These are phyloP conservation scores for Rhynchosporium secalis DNA, from an alignment of 2,329 filamentous ascomycete species.

Conservation along the genomic window DNA sequence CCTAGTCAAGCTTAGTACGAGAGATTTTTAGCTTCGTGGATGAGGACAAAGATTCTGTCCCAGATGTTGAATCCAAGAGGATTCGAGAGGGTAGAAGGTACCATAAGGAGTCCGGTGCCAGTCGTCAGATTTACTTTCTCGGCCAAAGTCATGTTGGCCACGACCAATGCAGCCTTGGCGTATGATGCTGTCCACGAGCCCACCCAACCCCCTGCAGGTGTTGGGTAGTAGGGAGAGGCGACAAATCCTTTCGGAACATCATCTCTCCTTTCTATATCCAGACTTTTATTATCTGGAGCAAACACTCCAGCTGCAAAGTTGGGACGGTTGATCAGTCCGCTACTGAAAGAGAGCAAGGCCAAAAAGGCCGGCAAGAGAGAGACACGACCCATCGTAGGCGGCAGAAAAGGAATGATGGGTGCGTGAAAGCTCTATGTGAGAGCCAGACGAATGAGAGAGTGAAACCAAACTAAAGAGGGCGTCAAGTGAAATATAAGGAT, in stretches of 20 bases:
- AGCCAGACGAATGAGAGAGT: not conserved
- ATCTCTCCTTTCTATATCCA: slow-evolving; percentile 25
- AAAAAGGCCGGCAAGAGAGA: slow-evolving; percentile 7
- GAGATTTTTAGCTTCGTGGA: too few species aligned
- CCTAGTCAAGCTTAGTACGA: not conserved
- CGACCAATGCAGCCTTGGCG: slow-evolving; percentile 64
- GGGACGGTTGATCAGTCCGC: slow-evolving; percentile 15
- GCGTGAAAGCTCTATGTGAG: not conserved
- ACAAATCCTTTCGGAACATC: slow-evolving; percentile 34
- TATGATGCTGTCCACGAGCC: slow-evolving; percentile 66
- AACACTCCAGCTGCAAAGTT: slow-evolving; percentile 23
- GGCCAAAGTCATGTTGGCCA: slow-evolving; percentile 74
- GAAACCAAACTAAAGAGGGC: not conserved
- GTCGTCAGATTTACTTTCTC: slow-evolving; percentile 79
- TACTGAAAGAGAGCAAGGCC: not conserved
- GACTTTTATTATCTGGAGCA: not conserved
- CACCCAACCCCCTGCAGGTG: slow-evolving; percentile 56
- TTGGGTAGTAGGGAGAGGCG: slow-evolving; percentile 37
- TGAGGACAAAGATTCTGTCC: too few species aligned
- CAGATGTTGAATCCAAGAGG: too few species aligned
- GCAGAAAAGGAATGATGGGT: not conserved
- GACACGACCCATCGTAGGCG: slow-evolving; percentile 1
- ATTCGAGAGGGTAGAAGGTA: too few species aligned
- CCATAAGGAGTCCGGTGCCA: slow-evolving; percentile 70
- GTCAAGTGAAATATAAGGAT: not conserved